A percentile compares a stretch with the other conserved stretches of the same genome.
phyloP scores from a whole-genome alignment of 495 filamentous ascomycete genomes.

The Aspergillus asperescens region DNA sequence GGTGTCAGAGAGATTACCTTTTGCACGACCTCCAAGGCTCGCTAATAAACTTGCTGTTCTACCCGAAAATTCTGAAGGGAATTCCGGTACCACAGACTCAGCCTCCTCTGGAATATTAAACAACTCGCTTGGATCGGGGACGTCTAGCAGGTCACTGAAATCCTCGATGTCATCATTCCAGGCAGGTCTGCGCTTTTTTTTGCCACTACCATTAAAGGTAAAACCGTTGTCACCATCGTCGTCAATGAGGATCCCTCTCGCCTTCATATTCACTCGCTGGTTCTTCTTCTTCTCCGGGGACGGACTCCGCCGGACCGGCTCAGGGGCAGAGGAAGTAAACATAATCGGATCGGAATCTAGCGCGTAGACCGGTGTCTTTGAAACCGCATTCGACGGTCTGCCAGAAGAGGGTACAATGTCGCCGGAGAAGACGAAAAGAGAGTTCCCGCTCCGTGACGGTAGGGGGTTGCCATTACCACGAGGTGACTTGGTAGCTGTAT shows the following conservation, averaged over 20 bases:
- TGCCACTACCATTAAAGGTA: background rate
- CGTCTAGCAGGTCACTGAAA: constrained; percentile 33
- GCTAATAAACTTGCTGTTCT: constrained; percentile 39
- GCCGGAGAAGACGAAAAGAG: constrained; percentile 35
- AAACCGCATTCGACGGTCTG: constrained; percentile 12
- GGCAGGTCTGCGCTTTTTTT: background rate
- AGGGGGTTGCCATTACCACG: constrained; percentile 1
- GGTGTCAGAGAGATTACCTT: constrained; percentile 2
- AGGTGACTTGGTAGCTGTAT: background rate
- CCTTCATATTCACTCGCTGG: constrained; percentile 25
- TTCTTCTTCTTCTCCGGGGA: background rate
- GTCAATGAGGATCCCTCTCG: constrained; percentile 24
- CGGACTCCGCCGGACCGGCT: constrained; percentile 7
- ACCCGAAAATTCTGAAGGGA: constrained; percentile 22
- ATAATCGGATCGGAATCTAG: constrained; percentile 48
- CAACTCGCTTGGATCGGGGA: constrained; percentile 32
- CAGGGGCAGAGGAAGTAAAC: constrained; percentile 47
- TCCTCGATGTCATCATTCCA: constrained; percentile 32
- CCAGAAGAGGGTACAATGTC: constrained; percentile 26
- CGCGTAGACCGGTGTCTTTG: constrained; percentile 2
- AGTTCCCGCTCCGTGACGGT: constrained; percentile 5
- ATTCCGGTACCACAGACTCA: constrained; percentile 12
- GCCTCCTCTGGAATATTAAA: constrained; percentile 8
- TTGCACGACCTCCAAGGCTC: constrained; percentile 20
- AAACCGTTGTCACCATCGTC: constrained; percentile 22